Percentiles rank a stretch among this genome's conserved stretches.
phyloP scores from a whole-genome alignment of 129 eudicot genomes.

The Apium graveolens region DNA sequence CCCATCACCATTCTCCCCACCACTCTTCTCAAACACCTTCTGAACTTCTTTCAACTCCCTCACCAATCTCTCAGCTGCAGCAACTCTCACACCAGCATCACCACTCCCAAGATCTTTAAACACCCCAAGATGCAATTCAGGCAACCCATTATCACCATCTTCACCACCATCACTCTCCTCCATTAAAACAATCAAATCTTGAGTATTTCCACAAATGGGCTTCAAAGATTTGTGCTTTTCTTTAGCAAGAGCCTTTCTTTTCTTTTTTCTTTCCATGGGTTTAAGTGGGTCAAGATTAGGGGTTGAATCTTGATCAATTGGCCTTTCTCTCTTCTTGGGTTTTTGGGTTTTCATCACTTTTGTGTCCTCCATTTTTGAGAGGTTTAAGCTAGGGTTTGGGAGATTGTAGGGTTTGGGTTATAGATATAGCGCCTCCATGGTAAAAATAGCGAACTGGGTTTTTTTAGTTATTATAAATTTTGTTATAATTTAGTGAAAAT shows the following conservation, averaged over 20 bases:
- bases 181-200: conserved; percentile 17
- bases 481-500: no score
- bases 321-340: conserved; percentile 32
- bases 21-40: conserved; percentile 42
- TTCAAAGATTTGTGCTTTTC: conserved; percentile 30
- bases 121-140: conserved; percentile 79
- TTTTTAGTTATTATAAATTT: no score
- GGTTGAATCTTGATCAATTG: conserved; percentile 16
- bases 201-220: conserved; percentile 15
- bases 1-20: conserved; percentile 40
- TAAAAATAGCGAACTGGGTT: background rate
- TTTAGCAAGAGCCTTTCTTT: conserved; percentile 63
- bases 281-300: conserved; percentile 18
- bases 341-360: conserved; percentile 46
- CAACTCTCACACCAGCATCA: conserved; percentile 49
- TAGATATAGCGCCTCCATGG: background rate
- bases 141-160: conserved; percentile 23
- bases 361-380: conserved; percentile 5
- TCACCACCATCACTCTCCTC: background rate
- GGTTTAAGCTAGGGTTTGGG: conserved; percentile 13
- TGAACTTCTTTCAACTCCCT: conserved; percentile 65
- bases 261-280: conserved; percentile 86
- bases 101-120: conserved; percentile 64
- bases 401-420: background rate
- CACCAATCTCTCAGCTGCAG: conserved; percentile 65